Evolutionary conservation across 2,329 filamentous ascomycete species (phyloP).

Genomic region (Sarocladium oryzae): DNA sequence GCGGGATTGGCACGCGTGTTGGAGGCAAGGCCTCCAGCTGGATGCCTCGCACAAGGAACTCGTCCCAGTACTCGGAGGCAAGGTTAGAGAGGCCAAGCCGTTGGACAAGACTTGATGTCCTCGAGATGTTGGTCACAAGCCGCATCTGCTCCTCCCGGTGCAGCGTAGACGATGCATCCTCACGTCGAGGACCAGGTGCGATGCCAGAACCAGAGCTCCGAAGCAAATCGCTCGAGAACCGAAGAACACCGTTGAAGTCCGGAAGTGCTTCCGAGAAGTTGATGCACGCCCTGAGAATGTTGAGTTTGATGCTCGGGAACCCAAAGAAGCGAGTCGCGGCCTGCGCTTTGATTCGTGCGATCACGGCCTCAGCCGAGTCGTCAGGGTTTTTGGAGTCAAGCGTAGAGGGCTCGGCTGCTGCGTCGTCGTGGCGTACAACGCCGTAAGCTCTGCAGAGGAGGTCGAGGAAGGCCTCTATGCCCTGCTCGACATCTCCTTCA

Average conservation of each 20-base stretch:
- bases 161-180: conserved; percentile 65
- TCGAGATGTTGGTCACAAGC: conserved; percentile 77
- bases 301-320: conserved; percentile 72
- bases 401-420: conserved; percentile 20
- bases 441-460: conserved; percentile 58
- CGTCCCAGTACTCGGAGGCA: conserved; percentile 90
- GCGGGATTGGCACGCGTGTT: conserved; percentile 58
- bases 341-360: conserved; percentile 54
- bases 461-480: conserved; percentile 57
- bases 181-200: conserved; percentile 62
- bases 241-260: conserved; percentile 83
- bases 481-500: conserved; percentile 59
- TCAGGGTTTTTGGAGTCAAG: conserved; percentile 13
- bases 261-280: conserved; percentile 91
- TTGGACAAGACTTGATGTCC: conserved; percentile 71
- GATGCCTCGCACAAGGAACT: conserved; percentile 79
- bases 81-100: conserved; percentile 65
- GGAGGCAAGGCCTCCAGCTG: conserved; percentile 58
- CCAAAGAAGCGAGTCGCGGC: conserved; percentile 62
- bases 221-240: conserved; percentile 77
- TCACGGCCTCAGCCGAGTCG: conserved; percentile 41
- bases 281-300: conserved; percentile 82
- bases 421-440: conserved; percentile 47
- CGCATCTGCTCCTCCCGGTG: conserved; percentile 77
- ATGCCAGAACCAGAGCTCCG: conserved; percentile 75